These are phyloP conservation scores for Plantago ovata DNA, from an alignment of 257 asterid species.

Conservation along the genomic window DNA sequence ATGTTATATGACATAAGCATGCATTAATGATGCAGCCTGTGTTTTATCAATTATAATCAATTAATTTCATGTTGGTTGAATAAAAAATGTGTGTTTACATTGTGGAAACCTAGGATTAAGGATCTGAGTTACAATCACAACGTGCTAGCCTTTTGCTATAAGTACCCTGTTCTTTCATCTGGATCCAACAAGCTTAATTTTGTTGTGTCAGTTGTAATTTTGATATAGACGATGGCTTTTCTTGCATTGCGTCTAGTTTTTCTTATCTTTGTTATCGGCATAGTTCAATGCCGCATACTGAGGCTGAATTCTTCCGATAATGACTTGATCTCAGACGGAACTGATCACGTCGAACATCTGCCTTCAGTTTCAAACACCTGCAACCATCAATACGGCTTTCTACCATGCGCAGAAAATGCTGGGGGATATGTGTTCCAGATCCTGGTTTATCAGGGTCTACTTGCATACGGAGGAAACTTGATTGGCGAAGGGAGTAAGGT, in stretches of 20 bases:
- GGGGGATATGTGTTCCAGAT: constrained; percentile 42
- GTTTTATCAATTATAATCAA: no score
- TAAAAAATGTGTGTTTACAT: no score
- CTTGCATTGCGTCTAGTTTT: background rate
- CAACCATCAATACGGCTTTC: constrained; percentile 50
- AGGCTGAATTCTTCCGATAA: constrained; percentile 8
- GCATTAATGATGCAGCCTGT: no score
- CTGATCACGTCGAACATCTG: background rate
- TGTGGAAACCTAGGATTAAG: no score
- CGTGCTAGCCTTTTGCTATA: no score
- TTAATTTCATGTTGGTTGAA: no score
- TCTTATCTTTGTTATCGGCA: background rate
- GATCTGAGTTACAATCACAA: no score
- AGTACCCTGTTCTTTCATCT: no score
- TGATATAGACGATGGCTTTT: background rate
- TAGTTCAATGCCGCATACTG: constrained; percentile 11
- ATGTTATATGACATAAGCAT: no score
- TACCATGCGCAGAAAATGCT: constrained; percentile 55
- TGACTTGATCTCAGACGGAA: constrained; percentile 10
- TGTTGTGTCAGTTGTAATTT: background rate
- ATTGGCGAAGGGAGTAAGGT: constrained; percentile 42
- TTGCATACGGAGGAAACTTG: constrained; percentile 39
- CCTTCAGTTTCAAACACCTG: constrained; percentile 24
- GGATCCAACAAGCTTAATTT: no score
- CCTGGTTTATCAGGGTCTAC: constrained; percentile 40